Base-by-base conservation (phyloP, 164 flowering plant species). In the Warburgia ugandensis region DNA sequence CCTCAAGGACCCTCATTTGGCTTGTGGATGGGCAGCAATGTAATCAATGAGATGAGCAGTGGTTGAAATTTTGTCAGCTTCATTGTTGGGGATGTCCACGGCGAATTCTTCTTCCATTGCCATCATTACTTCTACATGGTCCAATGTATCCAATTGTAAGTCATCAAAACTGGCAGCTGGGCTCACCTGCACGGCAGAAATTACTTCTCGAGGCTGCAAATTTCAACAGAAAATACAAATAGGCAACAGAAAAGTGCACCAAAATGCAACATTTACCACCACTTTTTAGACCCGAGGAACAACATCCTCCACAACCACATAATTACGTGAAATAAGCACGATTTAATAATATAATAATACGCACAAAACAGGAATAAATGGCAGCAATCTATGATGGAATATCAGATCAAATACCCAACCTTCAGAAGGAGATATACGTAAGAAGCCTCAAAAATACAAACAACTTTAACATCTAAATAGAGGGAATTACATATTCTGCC, bases 81-180 rank as follows among this genome's bases (percentile, higher is more conserved):
- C 74, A 32, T 29, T 68, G 23, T 68, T 74, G 4, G 67, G 70
- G 27, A 70, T 66, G 51, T 68, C 72, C 29, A 71, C 52, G 5
- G 61, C 70, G 55, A 76, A 73, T 58, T 71, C 72, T 73, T 70
- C 70, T 54, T 68, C 75, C 26, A 68, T 62, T 16, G 74, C 70
- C 61, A 63, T 61, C 49, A 65, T 66, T 47, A 70, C 62, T 59
- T 70, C 75, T 28, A 68, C 72, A 16, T 56, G 62, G 54, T 72
- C 77, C 52, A 66, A 60, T 45, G 54, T 62, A 60, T 75, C 77
- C 39, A 69, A 55, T 26, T 72, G 69, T 59, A 75, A 59, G 25
- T 69, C 74, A 38, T 71, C 64, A 60, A 73, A 65, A 62, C 44
- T 71, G 28, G 72, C 72, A 5, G 56, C 49, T 20, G 67, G 68